phyloP scores from a whole-genome alignment of 78 protist species.

The Guillardia theta region DNA sequence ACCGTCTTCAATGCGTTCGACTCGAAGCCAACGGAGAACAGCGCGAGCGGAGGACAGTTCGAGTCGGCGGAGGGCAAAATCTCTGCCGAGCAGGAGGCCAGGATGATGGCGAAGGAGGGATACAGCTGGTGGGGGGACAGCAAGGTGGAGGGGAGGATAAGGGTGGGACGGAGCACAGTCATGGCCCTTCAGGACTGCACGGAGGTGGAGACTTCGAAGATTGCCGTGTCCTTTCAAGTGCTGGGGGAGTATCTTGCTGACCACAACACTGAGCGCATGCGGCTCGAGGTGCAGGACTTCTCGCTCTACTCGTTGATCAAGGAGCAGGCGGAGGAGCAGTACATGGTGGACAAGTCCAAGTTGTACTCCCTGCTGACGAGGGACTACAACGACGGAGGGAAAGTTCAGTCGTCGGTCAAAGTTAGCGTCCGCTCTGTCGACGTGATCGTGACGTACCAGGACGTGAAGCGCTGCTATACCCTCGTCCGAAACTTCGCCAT shows the following conservation, averaged over 20 bases:
- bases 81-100: not conserved
- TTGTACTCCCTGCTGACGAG: not conserved
- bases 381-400: not conserved
- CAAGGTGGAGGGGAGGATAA: not conserved
- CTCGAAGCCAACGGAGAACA: not conserved
- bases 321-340: not conserved
- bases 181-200: not conserved
- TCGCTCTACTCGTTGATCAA: not conserved
- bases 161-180: not conserved
- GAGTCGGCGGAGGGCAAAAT: not conserved
- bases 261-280: too few species aligned
- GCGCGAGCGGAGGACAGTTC: not conserved
- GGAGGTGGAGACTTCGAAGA: not conserved
- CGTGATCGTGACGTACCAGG: constrained; percentile 4
- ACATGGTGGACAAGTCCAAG: not conserved
- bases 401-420: not conserved
- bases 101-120: not conserved
- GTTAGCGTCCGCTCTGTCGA: not conserved
- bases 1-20: not conserved
- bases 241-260: not conserved
- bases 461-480: not conserved
- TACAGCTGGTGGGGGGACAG: not conserved
- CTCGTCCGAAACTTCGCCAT: not conserved
- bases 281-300: too few species aligned
- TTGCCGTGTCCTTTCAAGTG: not conserved